Conservation (phyloP, 2,329 filamentous ascomycete species). For the Aspergillus novoparasiticus region DNA sequence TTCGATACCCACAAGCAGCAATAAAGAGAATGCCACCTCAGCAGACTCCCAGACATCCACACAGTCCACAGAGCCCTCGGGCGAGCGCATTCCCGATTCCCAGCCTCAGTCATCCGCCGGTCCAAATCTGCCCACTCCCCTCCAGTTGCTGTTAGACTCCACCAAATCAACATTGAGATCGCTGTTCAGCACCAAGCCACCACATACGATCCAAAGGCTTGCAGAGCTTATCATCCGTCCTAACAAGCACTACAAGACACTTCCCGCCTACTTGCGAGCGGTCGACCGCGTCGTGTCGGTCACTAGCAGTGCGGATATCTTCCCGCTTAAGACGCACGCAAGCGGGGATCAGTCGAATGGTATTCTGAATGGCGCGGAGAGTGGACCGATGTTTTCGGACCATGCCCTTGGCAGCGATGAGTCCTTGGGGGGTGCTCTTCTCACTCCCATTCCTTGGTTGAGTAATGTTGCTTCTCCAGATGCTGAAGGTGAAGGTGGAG, state of each 20-base stretch:
- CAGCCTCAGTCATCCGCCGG: conserved; percentile 48
- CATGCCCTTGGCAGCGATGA: conserved; percentile 75
- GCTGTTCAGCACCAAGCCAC: conserved; percentile 74
- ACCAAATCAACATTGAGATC: conserved; percentile 63
- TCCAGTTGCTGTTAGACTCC: conserved; percentile 63
- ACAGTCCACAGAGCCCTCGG: conserved; percentile 40
- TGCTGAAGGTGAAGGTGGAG: conserved; percentile 19
- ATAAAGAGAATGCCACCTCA: conserved; percentile 41
- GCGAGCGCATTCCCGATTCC: conserved; percentile 47
- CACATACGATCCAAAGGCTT: conserved; percentile 90
- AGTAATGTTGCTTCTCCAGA: conserved; percentile 39
- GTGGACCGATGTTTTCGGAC: conserved; percentile 40
- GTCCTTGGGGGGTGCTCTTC: conserved; percentile 80
- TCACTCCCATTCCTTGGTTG: conserved; percentile 95
- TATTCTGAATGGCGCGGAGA: conserved; percentile 39
- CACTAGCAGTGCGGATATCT: conserved; percentile 76
- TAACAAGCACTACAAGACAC: conserved; percentile 74
- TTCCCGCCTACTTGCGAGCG: conserved; percentile 85
- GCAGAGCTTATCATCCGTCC: conserved; percentile 82
- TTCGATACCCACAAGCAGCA: conserved; percentile 34
- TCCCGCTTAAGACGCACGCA: conserved; percentile 65
- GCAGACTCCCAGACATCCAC: conserved; percentile 38
- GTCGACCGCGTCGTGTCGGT: conserved; percentile 89
- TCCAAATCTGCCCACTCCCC: conserved; percentile 61
- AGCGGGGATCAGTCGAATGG: conserved; percentile 57